Conservation (phyloP, 1,284 basidiomycete species). For the Xerocomus minutiporus region DNA sequence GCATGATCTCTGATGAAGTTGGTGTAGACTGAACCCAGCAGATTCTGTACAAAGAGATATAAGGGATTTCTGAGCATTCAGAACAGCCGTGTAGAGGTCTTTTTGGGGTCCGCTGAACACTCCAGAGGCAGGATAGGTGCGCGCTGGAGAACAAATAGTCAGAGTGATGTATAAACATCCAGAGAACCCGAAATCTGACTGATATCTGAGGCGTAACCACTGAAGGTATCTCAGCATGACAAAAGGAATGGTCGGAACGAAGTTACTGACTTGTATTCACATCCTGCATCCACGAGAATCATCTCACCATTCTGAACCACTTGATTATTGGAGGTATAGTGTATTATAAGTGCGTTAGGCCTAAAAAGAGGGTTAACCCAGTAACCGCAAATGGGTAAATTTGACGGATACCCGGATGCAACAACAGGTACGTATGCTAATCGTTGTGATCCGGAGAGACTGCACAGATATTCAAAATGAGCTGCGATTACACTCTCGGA, state of each 20-base stretch:
- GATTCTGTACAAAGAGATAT: constrained; percentile 59
- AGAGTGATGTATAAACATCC: constrained; percentile 5
- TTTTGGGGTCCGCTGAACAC: constrained; percentile 76
- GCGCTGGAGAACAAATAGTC: constrained; percentile 44
- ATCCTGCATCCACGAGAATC: constrained; percentile 86
- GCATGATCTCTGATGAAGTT: constrained; percentile 78
- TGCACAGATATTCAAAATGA: constrained; percentile 85
- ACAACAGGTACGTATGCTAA: constrained; percentile 94
- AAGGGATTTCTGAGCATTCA: constrained; percentile 72
- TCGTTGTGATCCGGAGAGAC: constrained; percentile 73
- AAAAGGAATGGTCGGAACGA: constrained; percentile 1
- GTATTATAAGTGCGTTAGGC: constrained; percentile 83
- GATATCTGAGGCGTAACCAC: constrained; percentile 95
- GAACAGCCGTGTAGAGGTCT: constrained; percentile 83
- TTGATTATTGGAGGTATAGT: constrained; percentile 89
- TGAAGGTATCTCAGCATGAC: constrained; percentile 29
- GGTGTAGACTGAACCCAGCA: constrained; percentile 57
- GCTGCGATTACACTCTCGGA: constrained; percentile 76
- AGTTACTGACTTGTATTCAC: constrained; percentile 75
- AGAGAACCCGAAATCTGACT: constrained; percentile 46
- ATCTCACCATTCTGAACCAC: constrained; percentile 69
- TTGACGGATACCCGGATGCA: constrained; percentile 70
- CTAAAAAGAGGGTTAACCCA: constrained; percentile 36
- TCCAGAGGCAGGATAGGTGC: constrained; percentile 86
- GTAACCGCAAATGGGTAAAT: not conserved